Evolutionary conservation across 2,329 filamentous ascomycete species (phyloP), one percentile per base, ranked within the genome.

Genomic region (Fusarium verrucosum): DNA sequence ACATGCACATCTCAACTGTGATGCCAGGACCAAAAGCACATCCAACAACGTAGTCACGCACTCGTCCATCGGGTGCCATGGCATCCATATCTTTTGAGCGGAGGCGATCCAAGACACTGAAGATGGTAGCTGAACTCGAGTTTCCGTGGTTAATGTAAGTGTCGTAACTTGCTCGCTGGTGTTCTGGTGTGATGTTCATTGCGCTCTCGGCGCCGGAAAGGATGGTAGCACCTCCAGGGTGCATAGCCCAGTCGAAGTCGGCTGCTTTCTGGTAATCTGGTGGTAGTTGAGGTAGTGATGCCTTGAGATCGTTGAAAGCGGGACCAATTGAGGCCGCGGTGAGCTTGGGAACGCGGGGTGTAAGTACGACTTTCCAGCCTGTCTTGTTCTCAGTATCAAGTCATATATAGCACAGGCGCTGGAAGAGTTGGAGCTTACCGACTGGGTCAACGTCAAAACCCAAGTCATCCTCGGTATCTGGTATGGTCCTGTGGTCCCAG

Each of bases 191-290:
- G 42, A 91, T 82, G 7, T 76, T 73, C 79, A 92, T 81, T 2
- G 79, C 80, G 37, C 78, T 78, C 72, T 90, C 85, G 1, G 89
- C 86, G 1, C 87, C 87, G 0, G 86, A 82, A 3, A 92, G 78
- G 37, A 92, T 89, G 1, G 87, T 87, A 1, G 86, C 81, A 17
- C 89, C 89, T 6, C 89, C 89, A 0, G 89, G 89, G 67, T 92
- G 89, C 72, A 92, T 83, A 1, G 88, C 89, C 89, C 89, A 92
- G 77, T 92, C 89, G 65, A 90, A 90, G 58, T 89, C 85, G 1
- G 79, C 73, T 0, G 88, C 79, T 0, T 73, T 64, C n/a, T 74
- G 70, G 67, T 83, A 83, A 9, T 74, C 69, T 7, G 73, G 70
- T 1, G 85, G 83, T 4, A 87, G 74, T 1, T 76, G 62, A 2